These are phyloP conservation scores for Suhomyces sp. DNA, from an alignment of 805 yeast species.

Conservation along the genomic window DNA sequence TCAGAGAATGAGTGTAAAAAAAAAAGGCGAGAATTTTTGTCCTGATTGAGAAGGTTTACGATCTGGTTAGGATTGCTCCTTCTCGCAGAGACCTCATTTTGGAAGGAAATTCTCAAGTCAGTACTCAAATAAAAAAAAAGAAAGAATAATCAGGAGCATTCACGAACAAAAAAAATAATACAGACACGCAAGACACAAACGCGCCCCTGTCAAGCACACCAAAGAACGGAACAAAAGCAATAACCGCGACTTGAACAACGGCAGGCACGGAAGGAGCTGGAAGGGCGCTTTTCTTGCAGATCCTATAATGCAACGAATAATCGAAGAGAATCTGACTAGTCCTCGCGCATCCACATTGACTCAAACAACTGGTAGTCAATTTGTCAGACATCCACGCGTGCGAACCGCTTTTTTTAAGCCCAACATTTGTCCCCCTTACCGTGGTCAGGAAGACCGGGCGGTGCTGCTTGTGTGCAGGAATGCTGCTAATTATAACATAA, in stretches of 20 bases:
- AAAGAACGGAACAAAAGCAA: background rate
- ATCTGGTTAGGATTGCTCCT: constrained; percentile 5
- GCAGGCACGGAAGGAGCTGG: background rate
- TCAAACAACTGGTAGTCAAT: background rate
- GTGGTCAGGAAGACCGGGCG: background rate
- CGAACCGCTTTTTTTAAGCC: background rate
- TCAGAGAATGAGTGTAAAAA: background rate
- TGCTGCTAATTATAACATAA: background rate
- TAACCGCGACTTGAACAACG: background rate
- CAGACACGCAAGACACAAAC: constrained; percentile 6
- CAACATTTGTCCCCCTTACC: background rate
- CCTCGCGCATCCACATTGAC: background rate
- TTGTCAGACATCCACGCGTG: background rate
- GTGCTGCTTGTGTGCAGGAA: background rate
- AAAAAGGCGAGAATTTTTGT: constrained; percentile 4
- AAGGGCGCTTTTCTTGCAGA: background rate
- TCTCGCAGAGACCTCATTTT: background rate
- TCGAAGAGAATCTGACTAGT: background rate
- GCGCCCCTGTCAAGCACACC: background rate
- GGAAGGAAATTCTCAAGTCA: constrained; percentile 2
- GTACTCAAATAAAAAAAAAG: background rate
- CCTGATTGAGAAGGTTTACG: constrained; percentile 4
- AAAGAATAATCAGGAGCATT: background rate
- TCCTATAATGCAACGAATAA: background rate
- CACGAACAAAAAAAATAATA: background rate